These are phyloP conservation scores for Nicotiana rustica DNA, from an alignment of 305 asterid genomes.

Conservation along the genomic window DNA sequence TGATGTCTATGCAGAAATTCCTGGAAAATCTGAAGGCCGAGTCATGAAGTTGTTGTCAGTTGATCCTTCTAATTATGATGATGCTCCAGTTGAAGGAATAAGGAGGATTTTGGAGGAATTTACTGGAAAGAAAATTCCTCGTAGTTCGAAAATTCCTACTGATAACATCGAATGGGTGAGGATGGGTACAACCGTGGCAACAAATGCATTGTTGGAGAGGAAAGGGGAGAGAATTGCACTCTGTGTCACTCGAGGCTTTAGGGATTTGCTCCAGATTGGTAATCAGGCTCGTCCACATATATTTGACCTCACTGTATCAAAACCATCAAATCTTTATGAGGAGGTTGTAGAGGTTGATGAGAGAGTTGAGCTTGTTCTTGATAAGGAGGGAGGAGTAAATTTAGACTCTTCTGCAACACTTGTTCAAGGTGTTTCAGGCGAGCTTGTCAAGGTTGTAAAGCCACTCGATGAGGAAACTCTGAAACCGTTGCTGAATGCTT, in stretches of 20 bases:
- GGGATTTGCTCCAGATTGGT: constrained; percentile 92
- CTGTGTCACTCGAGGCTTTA: constrained; percentile 85
- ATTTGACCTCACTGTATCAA: constrained; percentile 91
- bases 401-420: constrained; percentile 52
- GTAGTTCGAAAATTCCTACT: constrained; percentile 84
- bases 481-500: constrained; percentile 66
- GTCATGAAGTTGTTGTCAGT: constrained; percentile 94
- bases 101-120: constrained; percentile 90
- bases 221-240: constrained; percentile 96
- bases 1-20: constrained; percentile 96
- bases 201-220: constrained; percentile 91
- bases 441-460: constrained; percentile 81
- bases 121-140: constrained; percentile 76
- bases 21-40: constrained; percentile 82
- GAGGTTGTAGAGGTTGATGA: constrained; percentile 94
- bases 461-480: constrained; percentile 73
- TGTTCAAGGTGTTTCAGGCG: constrained; percentile 86
- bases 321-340: constrained; percentile 90
- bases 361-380: constrained; percentile 84
- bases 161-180: constrained; percentile 97
- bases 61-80: constrained; percentile 91
- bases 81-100: constrained; percentile 98
- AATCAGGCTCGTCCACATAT: constrained; percentile 97
- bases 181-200: constrained; percentile 99
- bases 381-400: constrained; percentile 46